Base-by-base conservation (phyloP, 177 flowering plant species). In the Vitis hybrid region DNA sequence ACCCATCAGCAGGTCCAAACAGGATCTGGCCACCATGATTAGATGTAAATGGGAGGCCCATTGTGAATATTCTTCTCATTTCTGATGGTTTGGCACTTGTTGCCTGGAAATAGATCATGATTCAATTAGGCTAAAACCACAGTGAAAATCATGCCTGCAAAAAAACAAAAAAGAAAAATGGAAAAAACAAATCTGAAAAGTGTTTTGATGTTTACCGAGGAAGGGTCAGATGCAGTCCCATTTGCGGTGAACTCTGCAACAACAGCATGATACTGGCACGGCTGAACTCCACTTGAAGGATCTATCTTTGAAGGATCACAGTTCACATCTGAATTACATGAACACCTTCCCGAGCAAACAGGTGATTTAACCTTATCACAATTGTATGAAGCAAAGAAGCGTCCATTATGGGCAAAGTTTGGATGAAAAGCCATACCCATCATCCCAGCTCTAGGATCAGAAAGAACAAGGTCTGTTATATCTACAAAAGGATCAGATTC, bases 381-480 rank as follows among this genome's bases (percentile, higher is more conserved):
- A 61, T 84, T 87, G 62, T 71, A 87, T 0, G 89, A 85, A 17
- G 78, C 89, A 63, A 87, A 87, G 72, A 87, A 81, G 46, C 89
- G 76, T 1, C 87, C 86, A 63, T 87, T 85, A 1, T 65, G 52
- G 0, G 67, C 51, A 58, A 82, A 87, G 18, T 84, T 71, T 5
- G 87, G 91, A 76, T 87, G 91, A 64, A 87, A 81, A 13, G 87
- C 91, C 54, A 87, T 73, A 20, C 91, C 89, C 82, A 87, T 75
- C 89, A 87, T 76, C 49, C 91, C 91, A 59, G 81, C 75, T 2
- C 50, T 68, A 17, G 78, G 63, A 20, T 82, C 89, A 15, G 48
- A 70, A 58, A 78, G 72, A 13, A 85, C 86, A 65, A 79, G 71
- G 73, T 87, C 87, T 1, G 87, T 85, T 62, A 87, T 67, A 73